Conservation (phyloP, 2,329 filamentous ascomycete genomes). For the Raffaelea albimanens region DNA sequence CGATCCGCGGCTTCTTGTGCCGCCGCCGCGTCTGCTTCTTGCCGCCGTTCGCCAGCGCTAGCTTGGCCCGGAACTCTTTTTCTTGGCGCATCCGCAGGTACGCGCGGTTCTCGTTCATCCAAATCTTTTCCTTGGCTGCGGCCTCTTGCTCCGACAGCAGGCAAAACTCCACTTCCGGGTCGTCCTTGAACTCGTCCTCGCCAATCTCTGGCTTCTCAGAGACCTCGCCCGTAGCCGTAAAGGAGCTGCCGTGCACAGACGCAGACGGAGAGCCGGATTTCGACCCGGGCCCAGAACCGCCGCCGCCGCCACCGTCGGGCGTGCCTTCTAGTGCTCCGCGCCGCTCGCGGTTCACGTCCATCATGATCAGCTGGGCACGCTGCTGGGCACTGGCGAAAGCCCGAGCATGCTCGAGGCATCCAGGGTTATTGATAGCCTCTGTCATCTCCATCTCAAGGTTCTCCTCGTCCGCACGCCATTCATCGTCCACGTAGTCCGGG, state of each 20-base stretch:
- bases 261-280: not conserved
- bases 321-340: not conserved
- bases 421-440: constrained; percentile 54
- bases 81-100: constrained; percentile 82
- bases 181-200: constrained; percentile 78
- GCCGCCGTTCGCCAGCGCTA: constrained; percentile 24
- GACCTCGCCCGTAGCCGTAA: constrained; percentile 16
- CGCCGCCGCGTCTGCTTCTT: constrained; percentile 27
- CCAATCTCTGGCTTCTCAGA: constrained; percentile 58
- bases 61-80: constrained; percentile 67
- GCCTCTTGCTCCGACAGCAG: constrained; percentile 65
- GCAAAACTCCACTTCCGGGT: constrained; percentile 78
- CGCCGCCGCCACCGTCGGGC: not conserved
- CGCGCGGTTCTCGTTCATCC: constrained; percentile 91
- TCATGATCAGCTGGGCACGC: constrained; percentile 27
- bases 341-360: constrained; percentile 5
- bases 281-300: too few species aligned
- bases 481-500: constrained; percentile 49
- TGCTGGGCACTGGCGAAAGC: constrained; percentile 49
- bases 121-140: constrained; percentile 79
- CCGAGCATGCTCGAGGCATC: constrained; percentile 45
- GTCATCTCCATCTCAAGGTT: constrained; percentile 62
- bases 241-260: not conserved
- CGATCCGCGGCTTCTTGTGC: constrained; percentile 47
- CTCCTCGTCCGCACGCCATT: constrained; percentile 54